A percentile compares a stretch with the other conserved stretches of the same genome.
phyloP scores from a whole-genome alignment of 2,329 filamentous ascomycete genomes.

The Aspergillus costaricaensis region DNA sequence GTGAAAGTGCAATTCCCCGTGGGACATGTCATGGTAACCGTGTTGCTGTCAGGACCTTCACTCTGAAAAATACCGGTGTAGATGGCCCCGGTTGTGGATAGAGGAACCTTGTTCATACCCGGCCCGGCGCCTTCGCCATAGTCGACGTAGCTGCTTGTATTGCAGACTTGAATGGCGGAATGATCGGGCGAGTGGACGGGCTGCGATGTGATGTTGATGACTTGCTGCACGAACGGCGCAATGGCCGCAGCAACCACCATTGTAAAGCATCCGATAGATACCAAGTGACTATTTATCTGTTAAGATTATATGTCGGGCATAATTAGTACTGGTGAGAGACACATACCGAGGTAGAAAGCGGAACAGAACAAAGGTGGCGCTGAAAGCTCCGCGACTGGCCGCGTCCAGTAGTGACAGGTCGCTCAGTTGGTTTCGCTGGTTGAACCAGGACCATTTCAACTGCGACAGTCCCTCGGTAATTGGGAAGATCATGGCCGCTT shows the following conservation, averaged over 20 bases:
- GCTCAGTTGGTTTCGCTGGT: constrained; percentile 25
- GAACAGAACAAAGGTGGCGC: constrained; percentile 31
- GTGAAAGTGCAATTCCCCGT: constrained; percentile 38
- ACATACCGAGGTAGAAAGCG: constrained; percentile 28
- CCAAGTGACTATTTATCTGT: constrained; percentile 23
- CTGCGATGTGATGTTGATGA: constrained; percentile 25
- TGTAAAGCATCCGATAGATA: constrained; percentile 32
- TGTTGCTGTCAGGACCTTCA: constrained; percentile 19
- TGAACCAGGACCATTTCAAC: constrained; percentile 41
- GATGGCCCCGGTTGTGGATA: constrained; percentile 30
- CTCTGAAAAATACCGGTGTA: constrained; percentile 34
- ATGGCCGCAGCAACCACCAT: constrained; percentile 30
- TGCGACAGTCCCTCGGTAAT: constrained; percentile 35
- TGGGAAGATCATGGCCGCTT: constrained; percentile 32
- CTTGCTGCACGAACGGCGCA: constrained; percentile 36
- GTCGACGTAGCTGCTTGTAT: constrained; percentile 23
- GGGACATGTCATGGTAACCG: constrained; percentile 28
- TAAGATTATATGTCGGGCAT: neutral
- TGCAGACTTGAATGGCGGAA: constrained; percentile 26
- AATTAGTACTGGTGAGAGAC: no score
- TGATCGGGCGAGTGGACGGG: constrained; percentile 15
- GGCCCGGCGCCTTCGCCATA: constrained; percentile 23
- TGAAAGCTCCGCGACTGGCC: constrained; percentile 36
- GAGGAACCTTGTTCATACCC: constrained; percentile 25
- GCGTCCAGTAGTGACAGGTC: constrained; percentile 37